Conservation (phyloP, 345 rosid species). For the Eucalyptus decipiens region DNA sequence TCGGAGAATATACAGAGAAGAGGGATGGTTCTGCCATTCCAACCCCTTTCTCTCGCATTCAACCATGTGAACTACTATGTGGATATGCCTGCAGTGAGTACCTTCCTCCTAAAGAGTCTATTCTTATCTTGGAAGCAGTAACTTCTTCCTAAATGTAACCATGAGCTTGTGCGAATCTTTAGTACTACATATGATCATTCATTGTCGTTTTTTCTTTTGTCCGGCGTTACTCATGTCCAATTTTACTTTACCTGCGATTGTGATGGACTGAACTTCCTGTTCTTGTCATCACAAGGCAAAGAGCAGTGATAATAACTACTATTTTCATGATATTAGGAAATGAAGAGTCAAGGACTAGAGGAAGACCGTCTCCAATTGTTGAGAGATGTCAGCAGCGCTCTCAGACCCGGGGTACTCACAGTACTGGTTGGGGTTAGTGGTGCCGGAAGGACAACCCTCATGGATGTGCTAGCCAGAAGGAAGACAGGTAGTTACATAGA, state of each 20-base stretch:
- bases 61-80: constrained; percentile 59
- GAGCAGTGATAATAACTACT: neutral
- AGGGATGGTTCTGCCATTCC: constrained; percentile 86
- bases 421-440: too few species aligned
- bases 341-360: too few species aligned
- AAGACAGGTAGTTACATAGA: too few species aligned
- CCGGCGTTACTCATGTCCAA: neutral
- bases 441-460: too few species aligned
- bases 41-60: constrained; percentile 64
- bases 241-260: neutral
- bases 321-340: neutral
- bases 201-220: neutral
- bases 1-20: neutral
- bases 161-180: neutral
- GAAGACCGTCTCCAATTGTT: too few species aligned
- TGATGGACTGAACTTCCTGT: neutral
- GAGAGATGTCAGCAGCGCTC: too few species aligned
- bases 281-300: neutral
- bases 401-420: too few species aligned
- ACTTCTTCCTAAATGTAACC: neutral
- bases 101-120: neutral
- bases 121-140: neutral
- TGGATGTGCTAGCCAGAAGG: too few species aligned
- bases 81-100: constrained; percentile 69
- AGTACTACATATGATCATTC: neutral